phyloP scores from a whole-genome alignment of 2,329 filamentous ascomycete genomes.

The Teratosphaeria gauchensis region DNA sequence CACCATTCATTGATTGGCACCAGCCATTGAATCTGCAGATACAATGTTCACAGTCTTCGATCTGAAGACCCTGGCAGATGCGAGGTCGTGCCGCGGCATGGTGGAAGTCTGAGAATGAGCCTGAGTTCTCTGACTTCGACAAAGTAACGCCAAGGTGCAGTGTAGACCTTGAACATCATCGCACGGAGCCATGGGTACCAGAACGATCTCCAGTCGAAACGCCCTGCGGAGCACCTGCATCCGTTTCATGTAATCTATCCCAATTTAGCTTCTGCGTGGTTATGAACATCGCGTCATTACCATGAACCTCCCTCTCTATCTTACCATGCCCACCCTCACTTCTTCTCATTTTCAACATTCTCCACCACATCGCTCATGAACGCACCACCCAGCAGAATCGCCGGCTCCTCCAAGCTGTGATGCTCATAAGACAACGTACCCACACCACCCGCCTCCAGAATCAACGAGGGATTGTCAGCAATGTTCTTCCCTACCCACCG shows the following conservation, averaged over 20 bases:
- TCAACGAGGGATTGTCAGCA: constrained; percentile 63
- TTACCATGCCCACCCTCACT: not conserved
- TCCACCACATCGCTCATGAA: constrained; percentile 43
- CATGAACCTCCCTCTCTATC: not conserved
- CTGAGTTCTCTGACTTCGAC: too few relatives aligned
- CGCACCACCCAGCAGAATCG: constrained; percentile 41
- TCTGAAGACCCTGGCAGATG: too few relatives aligned
- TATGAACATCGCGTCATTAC: not conserved
- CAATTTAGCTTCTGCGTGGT: not conserved
- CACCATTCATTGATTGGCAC: too few relatives aligned
- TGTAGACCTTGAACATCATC: too few relatives aligned
- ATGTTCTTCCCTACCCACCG: constrained; percentile 70
- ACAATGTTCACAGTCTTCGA: too few relatives aligned
- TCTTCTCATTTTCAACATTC: constrained; percentile 23
- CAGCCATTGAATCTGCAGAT: too few relatives aligned
- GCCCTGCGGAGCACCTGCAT: not conserved
- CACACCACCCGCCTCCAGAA: constrained; percentile 59
- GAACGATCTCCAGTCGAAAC: too few relatives aligned
- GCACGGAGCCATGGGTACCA: too few relatives aligned
- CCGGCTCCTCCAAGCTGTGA: constrained; percentile 39
- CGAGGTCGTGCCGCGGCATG: too few relatives aligned
- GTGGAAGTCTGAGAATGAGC: too few relatives aligned
- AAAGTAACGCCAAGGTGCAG: too few relatives aligned
- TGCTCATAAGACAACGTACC: constrained; percentile 45
- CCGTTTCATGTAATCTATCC: not conserved